These are phyloP conservation scores for Sporothrix curviconia DNA, from an alignment of 2,329 filamentous ascomycete species.

Conservation along the genomic window DNA sequence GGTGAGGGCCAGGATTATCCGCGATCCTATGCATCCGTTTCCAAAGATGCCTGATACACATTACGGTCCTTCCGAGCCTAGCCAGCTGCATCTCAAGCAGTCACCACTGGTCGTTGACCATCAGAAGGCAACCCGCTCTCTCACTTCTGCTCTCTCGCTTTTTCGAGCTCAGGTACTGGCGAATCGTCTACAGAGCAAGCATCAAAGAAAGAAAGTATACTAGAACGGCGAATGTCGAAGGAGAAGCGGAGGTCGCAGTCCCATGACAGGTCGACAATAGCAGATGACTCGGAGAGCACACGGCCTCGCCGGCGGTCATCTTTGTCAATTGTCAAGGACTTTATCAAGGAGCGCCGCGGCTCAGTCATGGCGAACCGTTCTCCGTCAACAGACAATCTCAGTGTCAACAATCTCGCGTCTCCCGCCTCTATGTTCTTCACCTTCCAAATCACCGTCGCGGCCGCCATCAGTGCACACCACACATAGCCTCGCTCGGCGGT, in stretches of 20 bases:
- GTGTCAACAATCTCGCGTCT: slow-evolving; percentile 21
- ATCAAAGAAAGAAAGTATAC: slow-evolving; percentile 38
- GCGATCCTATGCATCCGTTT: slow-evolving; percentile 48
- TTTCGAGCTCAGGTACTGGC: background rate
- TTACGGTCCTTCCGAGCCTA: slow-evolving; percentile 38
- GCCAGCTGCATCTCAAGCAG: slow-evolving; percentile 48
- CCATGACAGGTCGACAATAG: slow-evolving; percentile 25
- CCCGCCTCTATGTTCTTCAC: slow-evolving; percentile 22
- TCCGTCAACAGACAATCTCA: slow-evolving; percentile 39
- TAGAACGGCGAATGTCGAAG: slow-evolving; percentile 42
- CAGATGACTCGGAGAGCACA: slow-evolving; percentile 20
- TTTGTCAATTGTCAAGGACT: slow-evolving; percentile 52
- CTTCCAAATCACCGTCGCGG: slow-evolving; percentile 40
- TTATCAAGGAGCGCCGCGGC: slow-evolving; percentile 53
- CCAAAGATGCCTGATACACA: slow-evolving; percentile 35
- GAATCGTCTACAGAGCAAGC: slow-evolving; percentile 17
- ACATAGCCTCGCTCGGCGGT: slow-evolving; percentile 50
- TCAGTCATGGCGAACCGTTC: slow-evolving; percentile 41
- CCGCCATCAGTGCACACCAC: slow-evolving; percentile 42
- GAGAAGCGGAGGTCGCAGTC: slow-evolving; percentile 33
- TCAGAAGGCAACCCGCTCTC: slow-evolving; percentile 34
- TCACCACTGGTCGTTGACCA: slow-evolving; percentile 55
- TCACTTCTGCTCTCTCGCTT: slow-evolving; percentile 22
- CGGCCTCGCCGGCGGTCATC: slow-evolving; percentile 47
- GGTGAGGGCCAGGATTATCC: slow-evolving; percentile 76